A percentile compares a stretch with the other conserved stretches of the same genome.
These are phyloP conservation scores for Candida morakotiae DNA, from an alignment of 805 yeast genomes.

Conservation along the genomic window DNA sequence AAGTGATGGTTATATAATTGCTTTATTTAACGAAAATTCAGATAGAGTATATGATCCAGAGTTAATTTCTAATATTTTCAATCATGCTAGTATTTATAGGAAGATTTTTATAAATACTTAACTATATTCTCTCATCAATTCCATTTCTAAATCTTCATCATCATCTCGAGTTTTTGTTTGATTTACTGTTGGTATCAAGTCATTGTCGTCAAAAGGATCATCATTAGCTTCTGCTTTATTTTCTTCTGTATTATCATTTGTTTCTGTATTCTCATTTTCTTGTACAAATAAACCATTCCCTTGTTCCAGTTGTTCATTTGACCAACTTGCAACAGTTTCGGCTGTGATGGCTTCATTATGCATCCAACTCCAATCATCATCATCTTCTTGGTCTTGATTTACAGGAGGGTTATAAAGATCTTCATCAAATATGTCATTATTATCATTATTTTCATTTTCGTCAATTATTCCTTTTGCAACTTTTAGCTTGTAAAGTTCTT, in stretches of 20 bases:
- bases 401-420: background rate
- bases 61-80: conserved; percentile 42
- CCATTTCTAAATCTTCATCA: conserved; percentile 32
- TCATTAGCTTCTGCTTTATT: conserved; percentile 35
- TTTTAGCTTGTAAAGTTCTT: conserved; percentile 22
- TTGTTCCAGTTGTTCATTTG: background rate
- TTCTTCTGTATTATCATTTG: conserved; percentile 4
- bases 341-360: conserved; percentile 9
- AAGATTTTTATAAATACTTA: conserved; percentile 35
- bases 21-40: conserved; percentile 34
- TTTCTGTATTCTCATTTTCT: conserved; percentile 22
- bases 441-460: conserved; percentile 17
- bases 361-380: conserved; percentile 32
- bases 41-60: conserved; percentile 23
- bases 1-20: conserved; percentile 51
- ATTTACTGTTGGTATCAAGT: conserved; percentile 6
- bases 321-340: background rate
- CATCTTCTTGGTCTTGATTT: conserved; percentile 13
- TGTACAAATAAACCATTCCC: conserved; percentile 26
- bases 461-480: conserved; percentile 35
- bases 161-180: conserved; percentile 19
- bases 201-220: conserved; percentile 18
- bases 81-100: conserved; percentile 45
- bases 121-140: conserved; percentile 37
- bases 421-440: conserved; percentile 11